Conservation (phyloP, 208 protist species). For the Sergeia podlipaevii region DNA sequence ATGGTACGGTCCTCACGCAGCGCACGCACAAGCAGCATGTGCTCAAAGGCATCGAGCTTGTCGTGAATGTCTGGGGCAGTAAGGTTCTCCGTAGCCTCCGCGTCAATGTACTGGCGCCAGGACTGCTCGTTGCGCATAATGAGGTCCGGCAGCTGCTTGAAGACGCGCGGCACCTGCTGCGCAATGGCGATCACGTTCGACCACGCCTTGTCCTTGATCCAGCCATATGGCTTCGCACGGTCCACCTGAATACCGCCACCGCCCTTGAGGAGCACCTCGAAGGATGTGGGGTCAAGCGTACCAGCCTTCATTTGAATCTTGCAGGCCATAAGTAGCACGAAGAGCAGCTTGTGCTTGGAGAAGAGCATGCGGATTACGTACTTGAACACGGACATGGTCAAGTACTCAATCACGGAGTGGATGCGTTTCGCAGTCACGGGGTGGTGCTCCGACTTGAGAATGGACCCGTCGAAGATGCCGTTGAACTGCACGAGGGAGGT, state of each 20-base stretch:
- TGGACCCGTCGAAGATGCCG: slow-evolving; percentile 93
- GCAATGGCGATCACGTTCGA: slow-evolving; percentile 93
- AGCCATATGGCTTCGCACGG: slow-evolving; percentile 91
- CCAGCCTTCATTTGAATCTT: slow-evolving; percentile 94
- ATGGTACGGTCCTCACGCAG: slow-evolving; percentile 95
- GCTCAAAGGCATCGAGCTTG: slow-evolving; percentile 92
- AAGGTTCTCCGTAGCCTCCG: slow-evolving; percentile 90
- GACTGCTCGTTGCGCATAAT: slow-evolving; percentile 90
- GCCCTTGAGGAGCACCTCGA: slow-evolving; percentile 94
- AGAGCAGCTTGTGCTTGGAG: slow-evolving; percentile 97
- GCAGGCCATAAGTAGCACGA: slow-evolving; percentile 95
- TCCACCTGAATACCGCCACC: slow-evolving; percentile 92
- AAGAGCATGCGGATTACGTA: slow-evolving; percentile 97
- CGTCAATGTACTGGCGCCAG: slow-evolving; percentile 96
- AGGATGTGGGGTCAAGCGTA: slow-evolving; percentile 70
- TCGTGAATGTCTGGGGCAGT: slow-evolving; percentile 92
- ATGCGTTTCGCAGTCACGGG: slow-evolving; percentile 94
- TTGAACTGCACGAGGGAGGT: slow-evolving; percentile 98
- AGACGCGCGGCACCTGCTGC: slow-evolving; percentile 81
- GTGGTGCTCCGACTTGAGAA: slow-evolving; percentile 89
- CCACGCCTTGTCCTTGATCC: slow-evolving; percentile 96
- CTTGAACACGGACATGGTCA: slow-evolving; percentile 93
- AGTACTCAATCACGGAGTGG: slow-evolving; percentile 93
- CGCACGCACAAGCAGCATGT: slow-evolving; percentile 93
- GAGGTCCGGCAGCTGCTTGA: slow-evolving; percentile 94